Conservation (phyloP, 345 rosid species). For the Angophora floribunda region DNA sequence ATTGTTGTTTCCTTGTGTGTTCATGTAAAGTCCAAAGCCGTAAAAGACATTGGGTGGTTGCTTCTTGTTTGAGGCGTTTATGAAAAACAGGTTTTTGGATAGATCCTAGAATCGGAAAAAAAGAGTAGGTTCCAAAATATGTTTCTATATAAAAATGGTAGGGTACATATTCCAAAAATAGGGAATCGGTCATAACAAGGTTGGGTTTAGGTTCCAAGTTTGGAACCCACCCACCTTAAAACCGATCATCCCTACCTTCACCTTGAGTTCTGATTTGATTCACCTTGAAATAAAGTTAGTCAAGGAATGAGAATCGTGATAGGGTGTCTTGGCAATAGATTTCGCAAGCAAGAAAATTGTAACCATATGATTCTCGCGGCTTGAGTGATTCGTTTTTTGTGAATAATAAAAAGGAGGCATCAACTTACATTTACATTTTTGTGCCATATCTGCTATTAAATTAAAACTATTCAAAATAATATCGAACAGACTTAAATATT, state of each 20-base stretch:
- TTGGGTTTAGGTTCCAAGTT: no score
- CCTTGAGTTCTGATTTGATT: not conserved
- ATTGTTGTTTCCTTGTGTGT: no score
- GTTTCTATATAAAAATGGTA: no score
- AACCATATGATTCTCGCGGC: not conserved
- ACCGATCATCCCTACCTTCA: not conserved
- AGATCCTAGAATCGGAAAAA: no score
- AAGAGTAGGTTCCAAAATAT: no score
- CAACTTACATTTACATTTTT: not conserved
- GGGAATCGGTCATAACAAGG: no score
- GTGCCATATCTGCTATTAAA: not conserved
- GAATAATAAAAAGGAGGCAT: not conserved
- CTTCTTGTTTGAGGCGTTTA: no score
- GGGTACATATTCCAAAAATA: no score
- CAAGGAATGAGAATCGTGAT: not conserved
- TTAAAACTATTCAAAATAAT: not conserved
- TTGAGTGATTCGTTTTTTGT: not conserved
- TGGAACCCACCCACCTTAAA: no score
- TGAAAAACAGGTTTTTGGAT: no score
- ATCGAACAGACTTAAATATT: not conserved
- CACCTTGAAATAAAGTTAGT: not conserved
- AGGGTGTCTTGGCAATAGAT: not conserved
- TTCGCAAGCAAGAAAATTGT: not conserved
- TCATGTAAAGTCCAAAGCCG: no score
- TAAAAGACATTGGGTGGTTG: no score